Conservation (phyloP, 257 asterid genomes). For the Knoxia roxburghii region DNA sequence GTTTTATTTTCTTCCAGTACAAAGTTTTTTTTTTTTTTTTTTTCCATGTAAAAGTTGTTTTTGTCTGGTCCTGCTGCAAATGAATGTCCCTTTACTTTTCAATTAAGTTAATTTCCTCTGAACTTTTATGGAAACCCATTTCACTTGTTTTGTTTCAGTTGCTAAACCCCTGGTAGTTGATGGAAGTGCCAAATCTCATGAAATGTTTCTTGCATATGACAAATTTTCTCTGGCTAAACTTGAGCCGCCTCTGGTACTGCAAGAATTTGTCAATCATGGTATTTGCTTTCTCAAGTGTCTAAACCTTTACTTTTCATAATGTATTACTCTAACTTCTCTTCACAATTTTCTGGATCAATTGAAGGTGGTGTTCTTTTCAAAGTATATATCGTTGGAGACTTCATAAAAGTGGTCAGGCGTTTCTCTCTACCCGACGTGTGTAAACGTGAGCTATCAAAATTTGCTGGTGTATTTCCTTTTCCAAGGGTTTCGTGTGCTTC, state of each 20-base stretch:
- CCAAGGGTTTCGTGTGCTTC: constrained; percentile 89
- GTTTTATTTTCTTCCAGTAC: too few species aligned
- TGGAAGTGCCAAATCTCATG: constrained; percentile 63
- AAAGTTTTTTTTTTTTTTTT: not conserved
- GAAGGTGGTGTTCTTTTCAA: constrained; percentile 83
- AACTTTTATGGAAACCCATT: not conserved
- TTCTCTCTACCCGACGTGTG: constrained; percentile 83
- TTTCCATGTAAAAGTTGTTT: constrained; percentile 5
- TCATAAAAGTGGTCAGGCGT: constrained; percentile 74
- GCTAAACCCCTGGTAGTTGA: constrained; percentile 66
- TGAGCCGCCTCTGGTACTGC: constrained; percentile 85
- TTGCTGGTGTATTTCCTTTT: constrained; percentile 62
- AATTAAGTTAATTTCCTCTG: not conserved
- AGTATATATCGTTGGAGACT: constrained; percentile 72
- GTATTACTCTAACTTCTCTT: not conserved
- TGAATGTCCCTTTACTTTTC: not conserved
- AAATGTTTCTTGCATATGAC: constrained; percentile 76
- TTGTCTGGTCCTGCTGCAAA: not conserved
- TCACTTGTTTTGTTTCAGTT: constrained; percentile 39
- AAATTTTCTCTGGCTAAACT: constrained; percentile 58
- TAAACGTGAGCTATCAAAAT: constrained; percentile 50
- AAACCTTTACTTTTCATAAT: not conserved
- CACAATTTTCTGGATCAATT: constrained; percentile 11
- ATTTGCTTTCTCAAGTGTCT: constrained; percentile 12
- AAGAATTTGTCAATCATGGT: constrained; percentile 93